Evolutionary conservation across 495 filamentous ascomycete species (phyloP).

Genomic region (Rhypophila decipiens): DNA sequence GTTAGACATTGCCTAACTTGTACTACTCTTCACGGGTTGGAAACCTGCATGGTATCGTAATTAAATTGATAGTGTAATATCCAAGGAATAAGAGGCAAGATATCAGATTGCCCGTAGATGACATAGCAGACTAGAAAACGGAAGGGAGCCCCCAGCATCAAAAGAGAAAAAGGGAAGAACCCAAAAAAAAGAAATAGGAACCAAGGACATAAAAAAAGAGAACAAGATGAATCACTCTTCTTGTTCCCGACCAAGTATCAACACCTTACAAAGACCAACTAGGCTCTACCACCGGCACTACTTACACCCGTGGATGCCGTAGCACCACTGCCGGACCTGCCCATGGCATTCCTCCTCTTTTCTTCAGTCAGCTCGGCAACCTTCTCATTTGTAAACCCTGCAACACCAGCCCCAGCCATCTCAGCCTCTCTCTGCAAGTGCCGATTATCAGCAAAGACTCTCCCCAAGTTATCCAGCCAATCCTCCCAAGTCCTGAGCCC

Average conservation of each 20-base stretch:
- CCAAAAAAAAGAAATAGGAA: not conserved
- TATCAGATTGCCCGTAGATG: no score
- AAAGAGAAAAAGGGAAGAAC: not conserved
- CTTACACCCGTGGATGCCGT: not conserved
- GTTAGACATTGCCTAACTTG: no score
- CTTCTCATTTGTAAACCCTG: slow-evolving; percentile 1
- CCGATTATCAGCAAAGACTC: not conserved
- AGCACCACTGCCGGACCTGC: not conserved
- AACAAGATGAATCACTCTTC: no score
- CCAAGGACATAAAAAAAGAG: no score
- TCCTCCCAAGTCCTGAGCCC: not conserved
- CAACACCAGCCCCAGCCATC: not conserved
- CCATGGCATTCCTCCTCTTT: not conserved
- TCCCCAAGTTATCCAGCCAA: slow-evolving; percentile 2
- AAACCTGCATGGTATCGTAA: no score
- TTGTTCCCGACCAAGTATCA: no score
- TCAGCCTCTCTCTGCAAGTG: not conserved
- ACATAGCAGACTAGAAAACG: no score
- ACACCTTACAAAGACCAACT: no score
- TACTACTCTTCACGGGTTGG: no score
- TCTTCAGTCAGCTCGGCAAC: not conserved
- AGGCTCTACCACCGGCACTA: no score
- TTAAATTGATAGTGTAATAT: no score
- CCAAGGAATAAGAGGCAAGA: no score
- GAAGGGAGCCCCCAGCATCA: not conserved